Percentiles rank a stretch among this genome's conserved stretches.
Conservation (phyloP, 2,329 filamentous ascomycete genomes). For the Trichoderma endophyticum region DNA sequence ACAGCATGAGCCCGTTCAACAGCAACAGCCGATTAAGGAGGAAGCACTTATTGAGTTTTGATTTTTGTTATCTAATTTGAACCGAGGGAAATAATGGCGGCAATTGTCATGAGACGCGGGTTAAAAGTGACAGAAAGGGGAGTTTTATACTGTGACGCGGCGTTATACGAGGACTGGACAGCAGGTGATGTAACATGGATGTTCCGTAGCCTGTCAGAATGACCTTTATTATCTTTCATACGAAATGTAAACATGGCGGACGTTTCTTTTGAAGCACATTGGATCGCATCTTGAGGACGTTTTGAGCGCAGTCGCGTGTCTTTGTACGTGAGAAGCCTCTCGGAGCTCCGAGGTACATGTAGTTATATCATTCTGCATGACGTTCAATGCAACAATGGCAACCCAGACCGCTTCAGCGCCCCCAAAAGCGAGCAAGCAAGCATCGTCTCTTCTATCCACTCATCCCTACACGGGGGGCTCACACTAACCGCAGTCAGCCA, state of each 20-base stretch:
- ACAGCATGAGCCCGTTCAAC: conserved; percentile 38
- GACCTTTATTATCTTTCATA: background rate
- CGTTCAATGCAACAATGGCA: background rate
- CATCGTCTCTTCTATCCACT: background rate
- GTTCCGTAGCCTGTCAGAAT: conserved; percentile 17
- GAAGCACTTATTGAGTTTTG: conserved; percentile 79
- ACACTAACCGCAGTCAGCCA: background rate
- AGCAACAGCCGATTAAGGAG: conserved; percentile 55
- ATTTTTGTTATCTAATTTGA: conserved; percentile 11
- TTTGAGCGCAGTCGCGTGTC: background rate
- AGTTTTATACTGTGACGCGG: background rate
- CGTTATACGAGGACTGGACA: conserved; percentile 15
- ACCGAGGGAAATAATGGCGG: background rate
- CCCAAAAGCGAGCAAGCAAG: background rate
- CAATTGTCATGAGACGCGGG: background rate
- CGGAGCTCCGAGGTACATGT: background rate
- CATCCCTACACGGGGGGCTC: background rate
- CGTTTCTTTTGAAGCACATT: background rate
- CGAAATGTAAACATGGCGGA: background rate
- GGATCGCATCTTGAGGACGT: background rate
- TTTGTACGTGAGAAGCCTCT: background rate
- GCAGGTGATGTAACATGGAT: conserved; percentile 11
- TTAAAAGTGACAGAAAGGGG: background rate
- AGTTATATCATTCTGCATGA: background rate
- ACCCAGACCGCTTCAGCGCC: background rate